phyloP scores from a whole-genome alignment of 805 yeast genomes.

The Kodamaea nitidulidarum region DNA sequence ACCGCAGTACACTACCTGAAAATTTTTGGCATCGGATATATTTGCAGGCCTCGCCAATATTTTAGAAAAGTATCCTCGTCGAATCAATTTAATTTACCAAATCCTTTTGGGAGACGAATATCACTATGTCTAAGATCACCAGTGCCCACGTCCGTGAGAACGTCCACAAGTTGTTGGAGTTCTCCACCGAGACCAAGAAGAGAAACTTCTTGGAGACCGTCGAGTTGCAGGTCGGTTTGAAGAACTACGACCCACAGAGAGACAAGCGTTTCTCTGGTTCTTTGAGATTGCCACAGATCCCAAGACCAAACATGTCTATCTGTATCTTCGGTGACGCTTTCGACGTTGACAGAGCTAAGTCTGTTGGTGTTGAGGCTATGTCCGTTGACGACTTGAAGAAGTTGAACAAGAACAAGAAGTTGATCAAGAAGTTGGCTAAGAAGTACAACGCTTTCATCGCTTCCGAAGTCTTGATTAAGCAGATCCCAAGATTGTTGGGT shows the following conservation, averaged over 20 bases:
- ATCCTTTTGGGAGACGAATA: conserved; percentile 72
- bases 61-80: conserved; percentile 45
- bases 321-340: conserved; percentile 99
- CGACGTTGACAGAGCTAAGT: conserved; percentile 99
- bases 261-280: conserved; percentile 99
- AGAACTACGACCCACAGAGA: conserved; percentile 99
- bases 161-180: conserved; percentile 87
- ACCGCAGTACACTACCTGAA: conserved; percentile 5
- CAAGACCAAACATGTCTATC: conserved; percentile 99
- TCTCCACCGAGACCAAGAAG: conserved; percentile 95
- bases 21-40: conserved; percentile 5
- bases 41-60: not conserved
- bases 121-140: conserved; percentile 79
- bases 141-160: conserved; percentile 93
- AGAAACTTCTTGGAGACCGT: conserved; percentile 99
- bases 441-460: conserved; percentile 99
- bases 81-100: conserved; percentile 48
- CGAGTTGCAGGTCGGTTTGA: conserved; percentile 98
- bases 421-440: conserved; percentile 99
- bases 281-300: conserved; percentile 95
- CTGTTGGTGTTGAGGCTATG: conserved; percentile 99
- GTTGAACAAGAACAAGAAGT: conserved; percentile 99
- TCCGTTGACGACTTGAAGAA: conserved; percentile 99
- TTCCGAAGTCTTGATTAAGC: conserved; percentile 98
- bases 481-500: conserved; percentile 99